A percentile compares a stretch with the other conserved stretches of the same genome.
These are phyloP conservation scores for Neofusicoccum sp. DNA, from an alignment of 2,329 filamentous ascomycete species.

Conservation along the genomic window DNA sequence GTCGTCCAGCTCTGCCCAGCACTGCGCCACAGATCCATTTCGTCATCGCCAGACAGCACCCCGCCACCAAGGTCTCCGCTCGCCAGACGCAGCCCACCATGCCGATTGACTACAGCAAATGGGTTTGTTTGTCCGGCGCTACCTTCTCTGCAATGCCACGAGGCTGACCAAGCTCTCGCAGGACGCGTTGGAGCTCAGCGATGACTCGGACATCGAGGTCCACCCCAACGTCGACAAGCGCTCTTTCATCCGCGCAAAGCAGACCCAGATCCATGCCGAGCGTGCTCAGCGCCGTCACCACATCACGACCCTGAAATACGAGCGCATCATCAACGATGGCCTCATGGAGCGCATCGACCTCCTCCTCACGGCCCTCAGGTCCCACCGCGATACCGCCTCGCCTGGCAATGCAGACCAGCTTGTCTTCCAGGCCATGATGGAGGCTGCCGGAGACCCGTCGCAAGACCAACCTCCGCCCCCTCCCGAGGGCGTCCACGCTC, in stretches of 20 bases:
- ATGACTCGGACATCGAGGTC: constrained; percentile 97
- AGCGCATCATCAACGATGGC: constrained; percentile 88
- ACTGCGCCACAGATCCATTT: neutral
- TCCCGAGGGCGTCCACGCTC: constrained; percentile 74
- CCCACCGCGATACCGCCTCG: constrained; percentile 62
- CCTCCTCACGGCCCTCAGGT: constrained; percentile 71
- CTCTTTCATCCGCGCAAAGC: constrained; percentile 97
- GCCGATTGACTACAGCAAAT: constrained; percentile 71
- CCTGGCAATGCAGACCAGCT: constrained; percentile 66
- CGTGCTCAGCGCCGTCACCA: constrained; percentile 80
- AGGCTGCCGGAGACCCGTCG: constrained; percentile 67
- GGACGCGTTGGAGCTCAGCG: constrained; percentile 92
- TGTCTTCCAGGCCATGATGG: constrained; percentile 86
- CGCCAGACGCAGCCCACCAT: constrained; percentile 32
- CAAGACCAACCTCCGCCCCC: constrained; percentile 74
- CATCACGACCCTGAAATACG: constrained; percentile 90
- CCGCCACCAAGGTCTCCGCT: neutral
- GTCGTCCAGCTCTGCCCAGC: neutral
- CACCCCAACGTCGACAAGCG: constrained; percentile 98
- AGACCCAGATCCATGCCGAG: constrained; percentile 93
- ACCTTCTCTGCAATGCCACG: constrained; percentile 15
- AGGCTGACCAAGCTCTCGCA: constrained; percentile 38
- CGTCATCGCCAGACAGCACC: constrained; percentile 7
- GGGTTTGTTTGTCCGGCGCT: constrained; percentile 49
- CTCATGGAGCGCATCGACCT: constrained; percentile 79